Conservation (phyloP, 179 eudicot species). For the Spinacia oleracea region DNA sequence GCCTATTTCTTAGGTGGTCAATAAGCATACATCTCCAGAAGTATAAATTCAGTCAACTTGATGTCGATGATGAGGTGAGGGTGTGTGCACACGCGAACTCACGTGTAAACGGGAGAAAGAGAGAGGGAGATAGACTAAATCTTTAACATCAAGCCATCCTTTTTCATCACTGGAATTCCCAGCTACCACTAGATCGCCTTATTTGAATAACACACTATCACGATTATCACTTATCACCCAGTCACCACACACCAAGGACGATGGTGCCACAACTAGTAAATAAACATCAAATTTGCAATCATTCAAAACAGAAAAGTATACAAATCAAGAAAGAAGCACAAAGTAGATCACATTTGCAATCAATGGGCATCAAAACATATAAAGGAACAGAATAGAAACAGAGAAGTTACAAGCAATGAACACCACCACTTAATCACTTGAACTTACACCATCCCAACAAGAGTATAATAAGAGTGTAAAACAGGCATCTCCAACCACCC, state of each 20-base stretch:
- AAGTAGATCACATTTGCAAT: not conserved
- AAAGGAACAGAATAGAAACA: not conserved
- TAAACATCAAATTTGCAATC: not conserved
- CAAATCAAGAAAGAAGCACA: not conserved
- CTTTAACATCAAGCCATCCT: not conserved
- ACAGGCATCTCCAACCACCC: not conserved
- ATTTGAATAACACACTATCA: not conserved
- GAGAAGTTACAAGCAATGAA: not conserved
- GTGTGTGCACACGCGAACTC: not conserved
- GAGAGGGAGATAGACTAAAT: not conserved
- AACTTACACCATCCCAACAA: not conserved
- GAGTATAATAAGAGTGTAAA: not conserved
- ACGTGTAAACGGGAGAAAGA: not conserved
- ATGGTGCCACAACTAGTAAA: not conserved
- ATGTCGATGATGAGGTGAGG: not conserved
- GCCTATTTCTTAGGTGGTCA: not conserved
- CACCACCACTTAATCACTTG: not conserved
- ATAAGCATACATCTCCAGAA: not conserved
- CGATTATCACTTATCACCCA: not conserved
- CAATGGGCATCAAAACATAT: not conserved
- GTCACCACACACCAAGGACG: not conserved
- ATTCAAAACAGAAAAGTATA: not conserved
- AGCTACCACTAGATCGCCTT: not conserved
- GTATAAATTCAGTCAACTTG: not conserved
- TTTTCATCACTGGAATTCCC: not conserved